phyloP scores from a whole-genome alignment of 805 yeast species.

The Saccharomycopsis selenospora region DNA sequence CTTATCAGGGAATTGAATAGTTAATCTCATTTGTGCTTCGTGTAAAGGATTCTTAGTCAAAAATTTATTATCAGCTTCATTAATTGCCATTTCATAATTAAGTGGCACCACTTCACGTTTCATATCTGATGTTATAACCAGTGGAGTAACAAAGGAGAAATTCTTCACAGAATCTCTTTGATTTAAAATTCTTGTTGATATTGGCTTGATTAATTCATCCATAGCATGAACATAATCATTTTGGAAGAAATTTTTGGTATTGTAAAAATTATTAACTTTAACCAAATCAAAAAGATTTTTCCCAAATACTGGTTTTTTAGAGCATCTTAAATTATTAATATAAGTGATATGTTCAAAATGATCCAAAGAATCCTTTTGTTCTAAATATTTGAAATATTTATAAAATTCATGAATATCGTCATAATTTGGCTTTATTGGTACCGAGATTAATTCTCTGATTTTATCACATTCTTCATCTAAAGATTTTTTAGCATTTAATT shows the following conservation, averaged over 20 bases:
- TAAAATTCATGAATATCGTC: slow-evolving; percentile 51
- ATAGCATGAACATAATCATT: slow-evolving; percentile 21
- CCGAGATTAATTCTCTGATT: slow-evolving; percentile 34
- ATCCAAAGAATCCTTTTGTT: slow-evolving; percentile 45
- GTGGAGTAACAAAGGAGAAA: slow-evolving; percentile 83
- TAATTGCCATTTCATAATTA: slow-evolving; percentile 30
- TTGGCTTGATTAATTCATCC: slow-evolving; percentile 34
- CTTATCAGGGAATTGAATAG: slow-evolving; percentile 96
- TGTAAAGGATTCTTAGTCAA: slow-evolving; percentile 53
- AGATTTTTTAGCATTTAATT: slow-evolving; percentile 40
- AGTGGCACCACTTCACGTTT: slow-evolving; percentile 43
- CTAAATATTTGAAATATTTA: slow-evolving; percentile 44
- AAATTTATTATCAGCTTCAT: slow-evolving; percentile 21
- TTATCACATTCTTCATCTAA: slow-evolving; percentile 39
- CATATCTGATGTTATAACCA: slow-evolving; percentile 71
- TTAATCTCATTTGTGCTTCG: slow-evolving; percentile 72
- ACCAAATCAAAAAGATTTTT: slow-evolving; percentile 43
- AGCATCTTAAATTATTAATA: slow-evolving; percentile 59
- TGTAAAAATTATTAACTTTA: slow-evolving; percentile 29
- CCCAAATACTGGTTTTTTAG: slow-evolving; percentile 62
- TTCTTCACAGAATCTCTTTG: slow-evolving; percentile 55
- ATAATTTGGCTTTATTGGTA: slow-evolving; percentile 27
- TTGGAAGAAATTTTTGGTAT: slow-evolving; percentile 10
- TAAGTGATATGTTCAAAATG: slow-evolving; percentile 50
- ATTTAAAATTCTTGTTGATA: slow-evolving; percentile 32